Conservation (phyloP, 441 rosid species). For the Aquilaria agallochum region DNA sequence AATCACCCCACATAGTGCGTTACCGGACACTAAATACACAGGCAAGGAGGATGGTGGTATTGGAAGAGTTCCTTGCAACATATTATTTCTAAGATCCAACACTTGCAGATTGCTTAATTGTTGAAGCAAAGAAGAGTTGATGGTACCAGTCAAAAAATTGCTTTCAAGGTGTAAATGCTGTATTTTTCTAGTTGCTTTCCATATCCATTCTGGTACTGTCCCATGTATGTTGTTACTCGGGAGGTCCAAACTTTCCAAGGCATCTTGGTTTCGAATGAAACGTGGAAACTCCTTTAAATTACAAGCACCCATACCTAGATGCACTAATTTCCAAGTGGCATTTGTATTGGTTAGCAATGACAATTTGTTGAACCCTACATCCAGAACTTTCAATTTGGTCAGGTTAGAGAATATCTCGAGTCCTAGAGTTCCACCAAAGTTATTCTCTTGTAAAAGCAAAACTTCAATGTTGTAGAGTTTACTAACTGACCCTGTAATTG, state of each 20-base stretch:
- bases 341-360: neutral
- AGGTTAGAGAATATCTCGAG: too few relatives aligned
- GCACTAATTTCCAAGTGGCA: neutral
- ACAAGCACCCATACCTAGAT: neutral
- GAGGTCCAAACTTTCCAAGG: neutral
- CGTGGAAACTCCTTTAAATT: neutral
- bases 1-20: neutral
- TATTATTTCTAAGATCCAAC: too few relatives aligned
- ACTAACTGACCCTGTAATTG: too few relatives aligned
- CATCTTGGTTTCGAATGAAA: slow-evolving; percentile 2
- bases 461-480: too few relatives aligned
- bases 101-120: too few relatives aligned
- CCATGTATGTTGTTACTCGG: slow-evolving; percentile 10
- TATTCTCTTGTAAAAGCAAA: too few relatives aligned
- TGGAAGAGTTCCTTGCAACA: too few relatives aligned
- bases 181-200: neutral
- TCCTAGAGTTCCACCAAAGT: too few relatives aligned
- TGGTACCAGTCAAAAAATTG: slow-evolving; percentile 13
- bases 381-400: neutral
- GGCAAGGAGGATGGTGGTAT: too few relatives aligned
- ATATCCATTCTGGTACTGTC: slow-evolving; percentile 7
- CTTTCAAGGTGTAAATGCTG: neutral
- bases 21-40: too few relatives aligned
- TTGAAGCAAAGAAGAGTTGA: too few relatives aligned
- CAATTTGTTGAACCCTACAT: neutral